A percentile compares a stretch with the other conserved stretches of the same genome.
Conservation (phyloP, 495 filamentous ascomycete genomes). For the Hypoxylon perforatum region DNA sequence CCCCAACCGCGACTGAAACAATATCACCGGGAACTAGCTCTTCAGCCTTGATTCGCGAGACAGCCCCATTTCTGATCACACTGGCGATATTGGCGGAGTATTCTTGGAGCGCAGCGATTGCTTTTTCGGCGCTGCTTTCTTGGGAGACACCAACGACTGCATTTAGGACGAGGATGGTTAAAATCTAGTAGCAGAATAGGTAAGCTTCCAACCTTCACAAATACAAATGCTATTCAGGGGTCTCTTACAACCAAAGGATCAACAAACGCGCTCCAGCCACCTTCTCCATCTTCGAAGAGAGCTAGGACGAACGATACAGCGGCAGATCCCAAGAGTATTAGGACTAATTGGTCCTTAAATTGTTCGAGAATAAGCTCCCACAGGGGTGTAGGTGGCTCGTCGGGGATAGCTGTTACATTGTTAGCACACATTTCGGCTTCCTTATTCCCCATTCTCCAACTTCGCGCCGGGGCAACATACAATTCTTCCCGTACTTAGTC, state of each 20-base stretch:
- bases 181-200: constrained; percentile 68
- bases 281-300: constrained; percentile 84
- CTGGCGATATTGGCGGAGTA: constrained; percentile 99
- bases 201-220: constrained; percentile 30
- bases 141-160: constrained; percentile 97
- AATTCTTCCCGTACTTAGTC: constrained; percentile 83
- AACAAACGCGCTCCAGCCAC: constrained; percentile 98
- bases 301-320: constrained; percentile 95
- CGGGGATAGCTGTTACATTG: constrained; percentile 84
- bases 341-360: constrained; percentile 98
- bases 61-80: constrained; percentile 81
- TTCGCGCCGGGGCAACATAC: constrained; percentile 60
- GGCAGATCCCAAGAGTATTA: constrained; percentile 93
- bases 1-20: constrained; percentile 87
- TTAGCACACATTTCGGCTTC: constrained; percentile 38
- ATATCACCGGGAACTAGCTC: constrained; percentile 97
- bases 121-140: constrained; percentile 98
- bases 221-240: not conserved
- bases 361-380: constrained; percentile 98
- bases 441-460: constrained; percentile 12
- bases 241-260: constrained; percentile 89
- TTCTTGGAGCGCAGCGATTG: constrained; percentile 97
- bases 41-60: constrained; percentile 87
- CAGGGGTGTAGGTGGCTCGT: constrained; percentile 96
- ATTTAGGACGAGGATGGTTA: constrained; percentile 97